Conservation (phyloP, 371 early-diverging fungal species). For the Rhizopus arrhizus region DNA sequence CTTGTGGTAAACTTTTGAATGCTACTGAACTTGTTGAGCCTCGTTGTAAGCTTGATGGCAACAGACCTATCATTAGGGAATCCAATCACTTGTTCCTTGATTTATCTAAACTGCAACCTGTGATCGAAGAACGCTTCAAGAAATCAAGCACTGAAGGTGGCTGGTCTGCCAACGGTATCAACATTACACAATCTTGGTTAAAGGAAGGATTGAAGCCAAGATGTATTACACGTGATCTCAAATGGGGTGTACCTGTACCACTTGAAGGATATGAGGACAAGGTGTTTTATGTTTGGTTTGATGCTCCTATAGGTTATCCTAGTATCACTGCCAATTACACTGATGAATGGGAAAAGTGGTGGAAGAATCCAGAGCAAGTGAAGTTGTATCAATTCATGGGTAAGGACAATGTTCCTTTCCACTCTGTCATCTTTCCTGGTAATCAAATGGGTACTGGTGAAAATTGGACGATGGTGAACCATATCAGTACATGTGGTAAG, state of each 20-base stretch:
- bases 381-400: constrained; percentile 99
- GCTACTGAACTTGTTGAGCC: constrained; percentile 95
- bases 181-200: constrained; percentile 96
- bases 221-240: constrained; percentile 99
- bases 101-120: constrained; percentile 78
- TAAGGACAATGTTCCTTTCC: constrained; percentile 99
- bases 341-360: constrained; percentile 94
- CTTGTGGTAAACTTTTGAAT: constrained; percentile 91
- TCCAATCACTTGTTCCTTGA: constrained; percentile 96
- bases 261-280: constrained; percentile 87
- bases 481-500: constrained; percentile 91
- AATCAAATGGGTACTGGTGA: constrained; percentile 89
- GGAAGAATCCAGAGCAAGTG: constrained; percentile 96
- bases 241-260: constrained; percentile 99
- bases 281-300: constrained; percentile 99
- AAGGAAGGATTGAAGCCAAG: constrained; percentile 95
- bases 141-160: constrained; percentile 66
- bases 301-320: constrained; percentile 98
- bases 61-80: constrained; percentile 77
- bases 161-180: constrained; percentile 93
- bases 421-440: constrained; percentile 98
- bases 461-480: constrained; percentile 89
- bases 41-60: constrained; percentile 93
- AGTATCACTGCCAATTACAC: constrained; percentile 97
- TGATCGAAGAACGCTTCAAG: constrained; percentile 76